Conservation (phyloP, 2,329 filamentous ascomycete species). For the Cladosporium sp. region DNA sequence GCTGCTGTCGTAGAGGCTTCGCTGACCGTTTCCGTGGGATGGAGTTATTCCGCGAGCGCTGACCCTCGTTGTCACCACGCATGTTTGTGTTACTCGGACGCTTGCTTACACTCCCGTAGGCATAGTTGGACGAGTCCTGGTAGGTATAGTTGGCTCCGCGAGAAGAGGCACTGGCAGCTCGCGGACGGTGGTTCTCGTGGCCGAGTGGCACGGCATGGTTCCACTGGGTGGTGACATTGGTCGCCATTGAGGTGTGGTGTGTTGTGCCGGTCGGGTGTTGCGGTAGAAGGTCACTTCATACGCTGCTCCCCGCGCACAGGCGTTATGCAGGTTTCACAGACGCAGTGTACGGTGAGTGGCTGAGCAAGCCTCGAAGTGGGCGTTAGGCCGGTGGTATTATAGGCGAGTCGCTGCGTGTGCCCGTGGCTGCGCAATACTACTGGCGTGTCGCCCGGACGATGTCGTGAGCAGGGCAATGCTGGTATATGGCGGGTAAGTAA, state of each 20-base stretch:
- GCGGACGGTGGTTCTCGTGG: constrained; percentile 13
- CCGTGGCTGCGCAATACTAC: constrained; percentile 1
- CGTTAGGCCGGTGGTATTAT: constrained; percentile 5
- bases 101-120: constrained; percentile 10
- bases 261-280: constrained; percentile 6
- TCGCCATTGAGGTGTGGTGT: constrained; percentile 5
- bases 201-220: constrained; percentile 17
- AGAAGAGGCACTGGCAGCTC: constrained; percentile 5
- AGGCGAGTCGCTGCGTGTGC: constrained; percentile 1
- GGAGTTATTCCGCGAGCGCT: constrained; percentile 11
- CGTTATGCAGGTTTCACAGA: constrained; percentile 16
- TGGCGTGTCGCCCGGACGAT: constrained; percentile 11
- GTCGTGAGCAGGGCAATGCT: constrained; percentile 1
- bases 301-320: constrained; percentile 13
- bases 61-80: constrained; percentile 13
- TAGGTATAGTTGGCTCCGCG: constrained; percentile 5
- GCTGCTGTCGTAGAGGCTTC: constrained; percentile 9
- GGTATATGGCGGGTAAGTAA: background rate
- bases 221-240: constrained; percentile 12
- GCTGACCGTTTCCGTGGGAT: constrained; percentile 17
- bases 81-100: constrained; percentile 19
- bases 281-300: constrained; percentile 14
- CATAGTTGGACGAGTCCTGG: constrained; percentile 14
- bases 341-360: constrained; percentile 6
- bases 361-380: background rate